Base-by-base conservation (phyloP, 805 yeast species). In the Pichia manshurica region DNA sequence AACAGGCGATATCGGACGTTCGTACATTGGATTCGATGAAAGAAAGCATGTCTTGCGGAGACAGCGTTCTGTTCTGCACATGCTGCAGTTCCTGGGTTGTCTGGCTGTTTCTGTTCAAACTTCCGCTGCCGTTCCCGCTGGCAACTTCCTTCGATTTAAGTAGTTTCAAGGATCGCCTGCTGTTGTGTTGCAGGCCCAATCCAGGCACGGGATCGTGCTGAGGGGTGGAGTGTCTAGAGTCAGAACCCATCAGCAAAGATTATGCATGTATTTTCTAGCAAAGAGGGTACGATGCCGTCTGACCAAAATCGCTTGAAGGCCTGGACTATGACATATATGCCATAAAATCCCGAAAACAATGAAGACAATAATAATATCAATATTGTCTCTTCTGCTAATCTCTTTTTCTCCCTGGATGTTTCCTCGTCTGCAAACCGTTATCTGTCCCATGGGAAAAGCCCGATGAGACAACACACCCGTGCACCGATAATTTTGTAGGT, bases 21-120 rank as follows among this genome's bases (percentile, higher is more conserved):
- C 43, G 34, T 28, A 39, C 43, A 28, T 39, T 39, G 17, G 43
- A 13, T 16, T 39, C 43, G 15, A 39, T 39, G n/a, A 16, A 15
- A 8, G 35, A 6, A 1, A 39, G 2, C 33, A 39, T 25, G 9
- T 39, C 33, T 10, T 39, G 20, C 9, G 43, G 43, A 16, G 43
- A 39, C 8, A 25, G 15, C 7, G 31, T 39, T 7, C 5, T 25
- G 22, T 35, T 35, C 20, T 35, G 39, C 22, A 9, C 20, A 16
- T 35, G 4, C 9, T 5, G 13, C 20, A 10, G 15, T 12, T 35
- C 22, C 15, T 35, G 20, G 22, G 2, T 33, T 17, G 19, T 28
- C n/a, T 16, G 12, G 22, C 21, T 16, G 19, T 7, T 25, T n/a
- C 10, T n/a, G 12, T 17, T 39, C 5, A 10, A 15, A 29, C 13